A percentile compares a stretch with the other conserved stretches of the same genome.
phyloP scores from a whole-genome alignment of 805 yeast species.

The Ogataea siamensis region DNA sequence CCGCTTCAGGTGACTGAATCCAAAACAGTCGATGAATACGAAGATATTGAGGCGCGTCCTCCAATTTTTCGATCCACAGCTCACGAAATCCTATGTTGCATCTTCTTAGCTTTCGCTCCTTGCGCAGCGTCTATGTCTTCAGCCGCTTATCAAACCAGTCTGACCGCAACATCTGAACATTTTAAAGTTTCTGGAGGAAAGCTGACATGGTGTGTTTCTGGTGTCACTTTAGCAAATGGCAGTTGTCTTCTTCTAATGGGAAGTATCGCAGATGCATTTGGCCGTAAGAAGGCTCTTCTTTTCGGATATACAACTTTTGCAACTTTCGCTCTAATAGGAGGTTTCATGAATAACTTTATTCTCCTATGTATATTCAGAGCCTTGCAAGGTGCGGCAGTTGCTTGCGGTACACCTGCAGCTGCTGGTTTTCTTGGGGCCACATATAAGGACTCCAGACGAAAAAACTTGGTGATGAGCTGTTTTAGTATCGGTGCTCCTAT shows the following conservation, averaged over 20 bases:
- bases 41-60: conserved; percentile 36
- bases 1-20: neutral
- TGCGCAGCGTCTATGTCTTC: conserved; percentile 40
- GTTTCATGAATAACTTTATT: conserved; percentile 38
- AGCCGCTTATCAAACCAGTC: conserved; percentile 38
- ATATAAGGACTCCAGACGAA: conserved; percentile 39
- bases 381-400: conserved; percentile 42
- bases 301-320: conserved; percentile 36
- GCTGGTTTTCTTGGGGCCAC: conserved; percentile 45
- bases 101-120: conserved; percentile 38
- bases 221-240: conserved; percentile 43
- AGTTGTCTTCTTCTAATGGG: conserved; percentile 44
- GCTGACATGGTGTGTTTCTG: conserved; percentile 43
- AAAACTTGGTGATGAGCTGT: conserved; percentile 42
- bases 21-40: conserved; percentile 2
- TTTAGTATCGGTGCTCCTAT: conserved; percentile 48
- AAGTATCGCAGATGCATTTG: conserved; percentile 46
- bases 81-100: conserved; percentile 36
- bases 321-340: conserved; percentile 34
- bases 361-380: conserved; percentile 42
- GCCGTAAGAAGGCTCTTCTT: conserved; percentile 41
- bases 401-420: conserved; percentile 47
- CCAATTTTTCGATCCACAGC: conserved; percentile 31
- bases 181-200: conserved; percentile 40
- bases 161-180: conserved; percentile 35